Evolutionary conservation across 2,329 filamentous ascomycete species (phyloP), one percentile per base, ranked within the genome.

Genomic region (Cladobotryum protrusum): DNA sequence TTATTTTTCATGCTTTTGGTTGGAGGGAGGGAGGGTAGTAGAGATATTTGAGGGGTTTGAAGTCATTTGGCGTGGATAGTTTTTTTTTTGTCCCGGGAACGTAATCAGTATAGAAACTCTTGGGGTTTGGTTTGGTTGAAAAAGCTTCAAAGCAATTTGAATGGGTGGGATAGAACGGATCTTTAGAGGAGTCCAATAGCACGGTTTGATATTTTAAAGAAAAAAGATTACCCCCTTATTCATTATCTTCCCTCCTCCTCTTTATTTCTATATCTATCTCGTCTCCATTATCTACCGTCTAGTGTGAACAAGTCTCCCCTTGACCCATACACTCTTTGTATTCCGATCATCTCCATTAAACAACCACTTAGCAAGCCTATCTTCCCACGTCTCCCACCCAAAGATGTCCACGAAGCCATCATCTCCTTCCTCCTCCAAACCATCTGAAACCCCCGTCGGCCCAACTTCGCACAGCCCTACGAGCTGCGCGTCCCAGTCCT

Each of bases 291-390:
- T 18, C 36, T 40, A 47, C 15, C 15, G 32, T 34, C 51, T 45
- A n/a, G 33, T 47, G 71, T 96, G 89, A 43, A 96, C 93, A 66
- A 95, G 67, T 55, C 82, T 72, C 3, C 93, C 93, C 63, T 78
- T 83, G 2, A 97, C 90, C 92, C 92, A 99, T 5, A 99, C 93
- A 58, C 78, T 83, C 59, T 77, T 78, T 3, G 90, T 92, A 67
- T 97, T 97, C 58, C 92, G 76, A 69, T 97, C 93, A 72, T 97
- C 91, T 0, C 93, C 93, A 57, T 82, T 87, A 70, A 87, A 99
- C 54, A 97, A 74, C 93, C 93, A 99, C 74, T 99, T 99, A 47
- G 89, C 87, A 11, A 97, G 71, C 61, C 75, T 81, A 61, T 97
- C 89, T 36, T 86, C 81, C 89, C 87, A 95, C n/a, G 63, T 80